phyloP scores from a whole-genome alignment of 2,329 filamentous ascomycete genomes.

The Tolypocladium tundrense region DNA sequence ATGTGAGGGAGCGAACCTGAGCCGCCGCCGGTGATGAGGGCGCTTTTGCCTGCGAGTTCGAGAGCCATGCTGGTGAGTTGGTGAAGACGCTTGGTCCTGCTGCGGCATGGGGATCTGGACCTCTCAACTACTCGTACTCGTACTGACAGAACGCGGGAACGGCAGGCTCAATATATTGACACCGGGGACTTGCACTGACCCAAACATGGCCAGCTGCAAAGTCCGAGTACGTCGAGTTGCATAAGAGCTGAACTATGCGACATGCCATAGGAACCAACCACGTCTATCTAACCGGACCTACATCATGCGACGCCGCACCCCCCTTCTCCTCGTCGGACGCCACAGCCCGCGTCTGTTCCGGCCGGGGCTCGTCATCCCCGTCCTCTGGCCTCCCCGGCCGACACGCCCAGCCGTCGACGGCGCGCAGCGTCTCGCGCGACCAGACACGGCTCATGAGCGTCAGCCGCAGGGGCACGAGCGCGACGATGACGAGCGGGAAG shows the following conservation, averaged over 20 bases:
- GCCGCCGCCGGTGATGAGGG: constrained; percentile 20
- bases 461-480: constrained; percentile 52
- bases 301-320: too few relatives aligned
- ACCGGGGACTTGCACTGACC: too few relatives aligned
- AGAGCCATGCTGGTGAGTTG: constrained; percentile 5
- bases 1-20: constrained; percentile 6
- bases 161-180: too few relatives aligned
- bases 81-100: too few relatives aligned
- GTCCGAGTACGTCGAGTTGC: too few relatives aligned
- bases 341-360: neutral
- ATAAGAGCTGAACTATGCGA: too few relatives aligned
- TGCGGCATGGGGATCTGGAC: too few relatives aligned
- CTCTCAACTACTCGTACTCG: too few relatives aligned
- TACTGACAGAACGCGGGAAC: too few relatives aligned
- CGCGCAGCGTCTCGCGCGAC: constrained; percentile 43
- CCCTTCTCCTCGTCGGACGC: constrained; percentile 1
- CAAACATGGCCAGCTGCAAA: too few relatives aligned
- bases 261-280: too few relatives aligned
- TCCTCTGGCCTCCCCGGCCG: constrained; percentile 44
- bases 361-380: constrained; percentile 9
- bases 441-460: constrained; percentile 50
- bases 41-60: constrained; percentile 16
- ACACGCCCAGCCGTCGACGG: constrained; percentile 37
- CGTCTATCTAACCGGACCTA: too few relatives aligned
- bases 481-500: constrained; percentile 54